These are phyloP conservation scores for Hypoxylon lienhwacheense DNA, from an alignment of 495 filamentous ascomycete species.

Conservation along the genomic window DNA sequence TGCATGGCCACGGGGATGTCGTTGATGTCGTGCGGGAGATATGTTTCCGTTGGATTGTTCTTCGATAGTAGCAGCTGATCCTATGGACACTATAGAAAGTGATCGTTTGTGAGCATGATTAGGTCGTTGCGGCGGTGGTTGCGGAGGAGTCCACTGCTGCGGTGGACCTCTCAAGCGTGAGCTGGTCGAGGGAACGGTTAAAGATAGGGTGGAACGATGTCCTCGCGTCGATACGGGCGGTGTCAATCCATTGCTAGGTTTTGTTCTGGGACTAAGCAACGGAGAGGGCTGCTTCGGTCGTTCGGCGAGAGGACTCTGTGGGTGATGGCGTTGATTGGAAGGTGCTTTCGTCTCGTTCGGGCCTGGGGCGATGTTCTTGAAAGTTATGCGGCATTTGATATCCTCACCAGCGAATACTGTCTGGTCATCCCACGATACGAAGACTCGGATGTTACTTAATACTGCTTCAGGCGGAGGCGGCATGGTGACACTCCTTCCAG, in stretches of 20 bases:
- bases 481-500: constrained; percentile 44
- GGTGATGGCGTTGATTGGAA: constrained; percentile 42
- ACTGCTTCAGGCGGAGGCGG: constrained; percentile 48
- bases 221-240: constrained; percentile 49
- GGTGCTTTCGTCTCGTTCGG: constrained; percentile 32
- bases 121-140: constrained; percentile 32
- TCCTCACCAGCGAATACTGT: constrained; percentile 95
- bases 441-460: constrained; percentile 80
- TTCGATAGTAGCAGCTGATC: constrained; percentile 61
- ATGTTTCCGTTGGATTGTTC: constrained; percentile 37
- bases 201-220: constrained; percentile 60
- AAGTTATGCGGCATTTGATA: constrained; percentile 91
- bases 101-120: constrained; percentile 66
- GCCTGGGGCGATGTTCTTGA: constrained; percentile 76
- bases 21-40: constrained; percentile 42
- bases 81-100: constrained; percentile 93
- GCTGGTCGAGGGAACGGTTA: constrained; percentile 54
- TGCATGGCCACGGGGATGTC: constrained; percentile 65
- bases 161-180: constrained; percentile 42
- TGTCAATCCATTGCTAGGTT: constrained; percentile 40
- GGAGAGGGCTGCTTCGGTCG: constrained; percentile 49
- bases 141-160: constrained; percentile 36
- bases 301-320: constrained; percentile 38
- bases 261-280: constrained; percentile 40
- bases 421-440: constrained; percentile 87